These are phyloP conservation scores for Cenchrus americanus DNA, from an alignment of 176 grass and related monocot genomes.

Conservation along the genomic window DNA sequence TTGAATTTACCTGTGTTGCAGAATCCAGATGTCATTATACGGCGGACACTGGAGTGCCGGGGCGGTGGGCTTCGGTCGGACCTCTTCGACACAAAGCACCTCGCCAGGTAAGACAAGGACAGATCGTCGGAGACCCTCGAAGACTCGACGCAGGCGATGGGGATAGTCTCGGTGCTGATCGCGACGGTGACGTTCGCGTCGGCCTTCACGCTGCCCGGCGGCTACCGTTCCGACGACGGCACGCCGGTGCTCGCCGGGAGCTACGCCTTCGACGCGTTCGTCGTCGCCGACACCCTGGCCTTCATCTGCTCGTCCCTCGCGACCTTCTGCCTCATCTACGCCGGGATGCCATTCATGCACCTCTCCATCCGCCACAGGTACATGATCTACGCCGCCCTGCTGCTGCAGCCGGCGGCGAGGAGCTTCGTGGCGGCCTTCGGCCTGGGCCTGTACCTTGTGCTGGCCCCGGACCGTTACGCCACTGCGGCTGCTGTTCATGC, in stretches of 20 bases:
- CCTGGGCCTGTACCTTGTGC: neutral
- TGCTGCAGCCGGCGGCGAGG: neutral
- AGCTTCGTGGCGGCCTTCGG: neutral
- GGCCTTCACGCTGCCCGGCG: conserved; percentile 13
- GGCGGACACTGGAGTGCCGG: too few species aligned
- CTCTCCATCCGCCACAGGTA: neutral
- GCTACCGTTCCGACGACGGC: neutral
- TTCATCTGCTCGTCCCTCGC: neutral
- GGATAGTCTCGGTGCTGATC: neutral
- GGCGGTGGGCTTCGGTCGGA: too few species aligned
- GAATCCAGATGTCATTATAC: neutral
- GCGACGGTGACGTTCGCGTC: neutral
- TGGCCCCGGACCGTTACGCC: neutral
- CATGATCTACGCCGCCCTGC: fast-evolving
- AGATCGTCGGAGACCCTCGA: neutral
- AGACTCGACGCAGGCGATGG: neutral
- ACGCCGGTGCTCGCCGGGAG: neutral
- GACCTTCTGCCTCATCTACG: neutral
- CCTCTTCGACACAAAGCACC: too few species aligned
- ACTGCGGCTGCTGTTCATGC: neutral
- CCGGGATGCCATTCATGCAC: neutral
- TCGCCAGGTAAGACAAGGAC: too few species aligned
- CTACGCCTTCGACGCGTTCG: neutral
- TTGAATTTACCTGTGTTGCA: neutral
- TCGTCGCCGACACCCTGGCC: neutral